A percentile compares a stretch with the other conserved stretches of the same genome.
Evolutionary conservation across 2,329 filamentous ascomycete genomes (phyloP).

Genomic region (Pseudogymnoascus sp.): DNA sequence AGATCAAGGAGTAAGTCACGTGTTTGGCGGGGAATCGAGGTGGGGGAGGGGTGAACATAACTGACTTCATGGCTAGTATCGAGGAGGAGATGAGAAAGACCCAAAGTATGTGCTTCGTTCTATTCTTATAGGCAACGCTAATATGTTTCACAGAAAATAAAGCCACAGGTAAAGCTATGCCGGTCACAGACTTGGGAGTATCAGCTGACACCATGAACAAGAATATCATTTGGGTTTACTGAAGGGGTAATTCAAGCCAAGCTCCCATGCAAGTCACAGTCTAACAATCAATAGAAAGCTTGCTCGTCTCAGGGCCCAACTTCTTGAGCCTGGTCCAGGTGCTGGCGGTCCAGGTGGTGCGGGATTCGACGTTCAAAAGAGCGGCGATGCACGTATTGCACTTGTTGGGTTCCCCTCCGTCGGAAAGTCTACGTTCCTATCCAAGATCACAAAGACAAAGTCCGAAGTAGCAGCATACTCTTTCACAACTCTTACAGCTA

Average conservation of each 20-base stretch:
- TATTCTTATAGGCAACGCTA: not conserved
- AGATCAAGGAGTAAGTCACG: constrained; percentile 87
- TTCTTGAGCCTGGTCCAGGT: constrained; percentile 82
- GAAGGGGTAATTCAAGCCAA: constrained; percentile 69
- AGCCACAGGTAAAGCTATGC: constrained; percentile 73
- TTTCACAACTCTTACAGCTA: constrained; percentile 96
- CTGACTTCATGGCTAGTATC: constrained; percentile 58
- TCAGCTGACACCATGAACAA: constrained; percentile 45
- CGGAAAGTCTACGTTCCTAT: constrained; percentile 97
- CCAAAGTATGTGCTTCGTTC: constrained; percentile 63
- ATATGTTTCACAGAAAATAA: constrained; percentile 71
- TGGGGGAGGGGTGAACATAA: constrained; percentile 12
- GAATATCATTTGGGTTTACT: constrained; percentile 97
- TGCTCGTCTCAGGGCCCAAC: constrained; percentile 84
- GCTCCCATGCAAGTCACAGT: not conserved
- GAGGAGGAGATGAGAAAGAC: constrained; percentile 99
- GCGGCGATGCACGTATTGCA: constrained; percentile 91
- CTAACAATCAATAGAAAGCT: constrained; percentile 63
- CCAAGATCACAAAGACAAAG: constrained; percentile 96
- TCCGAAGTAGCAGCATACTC: constrained; percentile 94
- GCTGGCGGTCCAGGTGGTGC: constrained; percentile 70
- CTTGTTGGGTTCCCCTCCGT: constrained; percentile 98
- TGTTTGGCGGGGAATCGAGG: not conserved
- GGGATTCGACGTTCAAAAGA: constrained; percentile 93
- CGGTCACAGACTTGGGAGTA: constrained; percentile 18